Base-by-base conservation (phyloP, 2,329 filamentous ascomycete genomes). In the Emergomyces pasteurianus region DNA sequence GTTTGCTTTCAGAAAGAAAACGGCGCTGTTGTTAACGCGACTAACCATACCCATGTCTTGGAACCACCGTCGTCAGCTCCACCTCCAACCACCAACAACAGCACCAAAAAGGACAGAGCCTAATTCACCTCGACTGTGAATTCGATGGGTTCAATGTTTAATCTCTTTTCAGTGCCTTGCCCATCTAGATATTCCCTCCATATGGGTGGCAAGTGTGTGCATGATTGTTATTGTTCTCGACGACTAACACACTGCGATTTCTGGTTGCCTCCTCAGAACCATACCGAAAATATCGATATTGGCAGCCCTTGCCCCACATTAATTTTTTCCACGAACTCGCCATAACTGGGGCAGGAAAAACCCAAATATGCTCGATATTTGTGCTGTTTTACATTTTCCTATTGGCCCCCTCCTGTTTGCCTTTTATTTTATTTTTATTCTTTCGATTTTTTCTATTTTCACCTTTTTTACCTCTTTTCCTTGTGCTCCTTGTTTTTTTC, bases 21-120 rank as follows among this genome's bases (percentile, higher is more conserved):
- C 28, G 90, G 91, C 1, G 79, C 81, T 55, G 83, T 96, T 18
- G 79, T 90, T 62, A 85, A 82, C 55, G 89, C 88, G 1, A 80
- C 85, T 10, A 87, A 89, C 58, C 94, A 99, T 73, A 85, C 82
- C 1, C 94, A 99, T 71, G 86, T 92, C 14, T 80, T 97, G 43
- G 91, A 95, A 72, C 89, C 90, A 49, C 77, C 75, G 21, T 58
- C 62, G 10, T 50, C 60, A 8, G 47, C 58, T 9, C 63, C 61
- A 3, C 54, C 63, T 23, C 38, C 59, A 9, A 16, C 43, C 10
- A 60, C 49, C 50, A 59, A 59, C n/a, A 61, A 60, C 7, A 53
- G 34, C 10, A 59, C 54, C 14, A 54, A 59, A 42, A 54, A 54
- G 21, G 10, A 34, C 38, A 54, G 43, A 18, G 1, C 58, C 10